phyloP scores from a whole-genome alignment of 176 grass and related monocot genomes.

The Triticum turgidum region DNA sequence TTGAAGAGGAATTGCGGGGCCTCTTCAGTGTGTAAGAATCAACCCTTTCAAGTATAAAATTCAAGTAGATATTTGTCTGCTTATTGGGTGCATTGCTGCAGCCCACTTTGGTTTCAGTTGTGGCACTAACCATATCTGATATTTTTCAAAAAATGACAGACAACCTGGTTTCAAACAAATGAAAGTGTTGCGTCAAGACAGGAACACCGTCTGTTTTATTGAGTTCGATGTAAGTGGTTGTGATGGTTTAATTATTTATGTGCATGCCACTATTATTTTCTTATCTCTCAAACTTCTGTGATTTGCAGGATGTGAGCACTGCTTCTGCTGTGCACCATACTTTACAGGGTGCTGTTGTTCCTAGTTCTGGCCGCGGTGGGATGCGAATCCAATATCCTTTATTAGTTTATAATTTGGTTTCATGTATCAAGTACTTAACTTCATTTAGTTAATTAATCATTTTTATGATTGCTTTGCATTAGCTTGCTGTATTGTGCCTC shows the following conservation, averaged over 20 bases:
- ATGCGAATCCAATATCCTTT: conserved; percentile 99
- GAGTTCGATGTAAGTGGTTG: conserved; percentile 74
- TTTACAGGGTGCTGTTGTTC: conserved; percentile 93
- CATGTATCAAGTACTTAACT: background rate
- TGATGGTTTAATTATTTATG: background rate
- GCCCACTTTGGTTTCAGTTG: background rate
- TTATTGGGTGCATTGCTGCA: background rate
- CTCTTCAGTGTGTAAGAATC: conserved; percentile 87
- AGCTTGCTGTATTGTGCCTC: background rate
- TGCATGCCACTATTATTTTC: conserved; percentile 8
- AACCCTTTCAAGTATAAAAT: background rate
- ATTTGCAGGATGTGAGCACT: conserved; percentile 70
- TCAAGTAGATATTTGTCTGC: background rate
- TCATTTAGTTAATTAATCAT: background rate
- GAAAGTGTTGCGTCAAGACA: conserved; percentile 93
- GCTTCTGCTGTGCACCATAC: conserved; percentile 84
- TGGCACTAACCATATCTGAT: background rate
- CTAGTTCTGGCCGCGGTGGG: conserved; percentile 97
- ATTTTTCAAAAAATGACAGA: conserved; percentile 45
- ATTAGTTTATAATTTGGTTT: conserved; percentile 10
- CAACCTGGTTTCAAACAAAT: conserved; percentile 99
- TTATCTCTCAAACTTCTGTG: conserved; percentile 25
- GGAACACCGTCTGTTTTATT: conserved; percentile 99
- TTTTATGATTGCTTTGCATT: background rate
- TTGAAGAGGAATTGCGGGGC: conserved; percentile 86